Conservation (phyloP, 1,284 basidiomycete genomes). For the Apiotrichum siamense region DNA sequence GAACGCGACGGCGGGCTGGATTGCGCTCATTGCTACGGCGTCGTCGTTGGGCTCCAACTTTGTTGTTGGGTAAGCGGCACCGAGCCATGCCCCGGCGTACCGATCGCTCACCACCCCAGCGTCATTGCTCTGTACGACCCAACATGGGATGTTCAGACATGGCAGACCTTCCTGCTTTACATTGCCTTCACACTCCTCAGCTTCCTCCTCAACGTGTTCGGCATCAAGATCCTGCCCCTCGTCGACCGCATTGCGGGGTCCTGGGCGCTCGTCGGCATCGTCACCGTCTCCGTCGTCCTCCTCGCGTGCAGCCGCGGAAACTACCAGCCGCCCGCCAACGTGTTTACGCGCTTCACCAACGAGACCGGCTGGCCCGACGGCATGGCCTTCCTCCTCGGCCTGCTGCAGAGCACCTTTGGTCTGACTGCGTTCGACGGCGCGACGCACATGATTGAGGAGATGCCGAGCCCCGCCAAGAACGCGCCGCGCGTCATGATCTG, state of each 20-base stretch:
- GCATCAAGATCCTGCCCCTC: constrained; percentile 6
- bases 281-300: constrained; percentile 36
- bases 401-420: constrained; percentile 33
- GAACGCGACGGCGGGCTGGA: constrained; percentile 36
- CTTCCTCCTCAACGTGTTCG: constrained; percentile 12
- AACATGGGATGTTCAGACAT: neutral
- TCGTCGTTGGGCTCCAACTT: constrained; percentile 25
- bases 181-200: constrained; percentile 3
- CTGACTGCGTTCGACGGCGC: constrained; percentile 24
- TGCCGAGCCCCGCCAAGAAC: constrained; percentile 31
- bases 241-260: constrained; percentile 26
- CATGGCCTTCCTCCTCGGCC: constrained; percentile 43
- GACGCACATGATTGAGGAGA: constrained; percentile 44
- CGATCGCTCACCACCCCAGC: neutral
- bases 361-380: constrained; percentile 20
- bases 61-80: constrained; percentile 19
- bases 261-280: constrained; percentile 34
- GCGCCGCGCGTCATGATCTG: constrained; percentile 40
- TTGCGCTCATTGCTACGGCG: constrained; percentile 40
- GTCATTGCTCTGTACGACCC: constrained; percentile 6
- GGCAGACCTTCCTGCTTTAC: constrained; percentile 14
- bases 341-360: constrained; percentile 32
- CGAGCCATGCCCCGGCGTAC: neutral
- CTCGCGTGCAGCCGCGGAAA: constrained; percentile 17
- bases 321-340: constrained; percentile 38